A percentile compares a stretch with the other conserved stretches of the same genome.
These are phyloP conservation scores for Austroboletus festivus DNA, from an alignment of 768 basidiomycete species.

Conservation along the genomic window DNA sequence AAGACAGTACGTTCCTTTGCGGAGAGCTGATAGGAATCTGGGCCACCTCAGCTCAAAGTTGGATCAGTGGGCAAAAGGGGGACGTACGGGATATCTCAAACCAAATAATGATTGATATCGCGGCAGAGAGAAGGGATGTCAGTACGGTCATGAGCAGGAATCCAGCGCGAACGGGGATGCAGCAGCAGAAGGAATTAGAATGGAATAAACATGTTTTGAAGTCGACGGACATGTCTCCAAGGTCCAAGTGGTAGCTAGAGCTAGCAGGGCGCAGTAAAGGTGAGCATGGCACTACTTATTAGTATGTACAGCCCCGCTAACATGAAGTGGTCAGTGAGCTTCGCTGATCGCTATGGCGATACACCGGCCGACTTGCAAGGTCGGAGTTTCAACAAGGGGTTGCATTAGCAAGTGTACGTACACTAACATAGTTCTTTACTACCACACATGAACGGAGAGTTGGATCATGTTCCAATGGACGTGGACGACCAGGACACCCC, in stretches of 20 bases:
- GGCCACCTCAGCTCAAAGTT: background rate
- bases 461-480: constrained; percentile 25
- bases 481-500: constrained; percentile 21
- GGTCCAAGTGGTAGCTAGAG: too few species aligned
- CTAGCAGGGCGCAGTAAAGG: too few species aligned
- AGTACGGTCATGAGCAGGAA: constrained; percentile 54
- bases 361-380: too few species aligned
- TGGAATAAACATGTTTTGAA: constrained; percentile 46
- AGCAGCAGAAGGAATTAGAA: constrained; percentile 57
- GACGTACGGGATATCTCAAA: constrained; percentile 58
- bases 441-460: constrained; percentile 24
- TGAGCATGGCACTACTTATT: too few species aligned
- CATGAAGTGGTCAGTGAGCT: background rate
- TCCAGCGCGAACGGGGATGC: constrained; percentile 60
- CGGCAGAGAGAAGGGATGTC: constrained; percentile 51
- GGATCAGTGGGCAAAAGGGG: background rate
- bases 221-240: constrained; percentile 39
- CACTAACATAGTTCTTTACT: too few species aligned
- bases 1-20: constrained; percentile 40
- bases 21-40: constrained; percentile 34
- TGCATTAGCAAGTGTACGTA: constrained; percentile 2
- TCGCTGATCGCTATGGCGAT: constrained; percentile 14
- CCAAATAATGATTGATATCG: constrained; percentile 56
- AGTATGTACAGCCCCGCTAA: constrained; percentile 3
- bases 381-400: constrained; percentile 22